Conservation (phyloP, 2,329 filamentous ascomycete species). For the Aspergillus novoparasiticus region DNA sequence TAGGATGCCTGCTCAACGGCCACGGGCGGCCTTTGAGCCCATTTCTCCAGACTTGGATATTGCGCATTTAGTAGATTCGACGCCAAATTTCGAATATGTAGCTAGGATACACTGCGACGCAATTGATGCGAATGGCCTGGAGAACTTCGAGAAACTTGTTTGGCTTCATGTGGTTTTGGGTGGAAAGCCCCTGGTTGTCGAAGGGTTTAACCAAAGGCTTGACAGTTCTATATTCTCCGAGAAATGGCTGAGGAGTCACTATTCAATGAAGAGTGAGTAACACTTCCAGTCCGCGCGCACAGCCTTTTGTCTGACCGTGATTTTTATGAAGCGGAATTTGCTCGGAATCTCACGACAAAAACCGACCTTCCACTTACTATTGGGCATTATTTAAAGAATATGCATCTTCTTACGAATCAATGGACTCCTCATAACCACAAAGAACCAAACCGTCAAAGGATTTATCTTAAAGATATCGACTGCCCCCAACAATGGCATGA, state of each 20-base stretch:
- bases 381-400: conserved; percentile 85
- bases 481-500: conserved; percentile 86
- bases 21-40: conserved; percentile 87
- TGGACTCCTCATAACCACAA: conserved; percentile 76
- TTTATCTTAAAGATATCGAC: conserved; percentile 97
- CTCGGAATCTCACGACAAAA: conserved; percentile 75
- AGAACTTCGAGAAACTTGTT: conserved; percentile 84
- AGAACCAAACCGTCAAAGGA: conserved; percentile 76
- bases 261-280: conserved; percentile 73
- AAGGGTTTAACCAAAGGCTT: conserved; percentile 78
- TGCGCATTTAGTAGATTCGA: conserved; percentile 70
- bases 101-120: conserved; percentile 76
- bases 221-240: conserved; percentile 77
- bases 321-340: conserved; percentile 68
- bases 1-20: conserved; percentile 76
- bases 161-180: conserved; percentile 78
- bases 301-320: conserved; percentile 18
- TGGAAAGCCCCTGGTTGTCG: conserved; percentile 87
- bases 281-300: neutral
- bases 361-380: conserved; percentile 80
- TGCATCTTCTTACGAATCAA: conserved; percentile 81
- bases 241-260: conserved; percentile 76
- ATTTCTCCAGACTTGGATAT: conserved; percentile 85
- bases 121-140: conserved; percentile 74
- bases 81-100: conserved; percentile 84